Base-by-base conservation (phyloP, 1,139 yeast species). In the Blastobotrys capitulatus region DNA sequence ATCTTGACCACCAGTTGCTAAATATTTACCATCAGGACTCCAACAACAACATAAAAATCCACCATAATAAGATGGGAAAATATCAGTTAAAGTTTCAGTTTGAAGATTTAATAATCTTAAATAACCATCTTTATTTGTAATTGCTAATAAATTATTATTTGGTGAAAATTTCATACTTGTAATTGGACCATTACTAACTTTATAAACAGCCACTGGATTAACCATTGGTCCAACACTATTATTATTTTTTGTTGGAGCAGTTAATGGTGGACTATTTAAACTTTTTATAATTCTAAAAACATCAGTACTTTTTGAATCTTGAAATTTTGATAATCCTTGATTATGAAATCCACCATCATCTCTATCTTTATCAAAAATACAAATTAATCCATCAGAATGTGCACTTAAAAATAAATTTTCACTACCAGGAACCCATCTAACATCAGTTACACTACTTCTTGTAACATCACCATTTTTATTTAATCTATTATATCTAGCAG, bases 101-200 rank as follows among this genome's bases (percentile, higher is more conserved):
- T 65, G 68, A 5, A 81, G 63, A 61, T 83, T 85, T 40, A 86
- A 66, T 27, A 85, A 60, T 44, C 85, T 68, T 15, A 83, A 69
- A 54, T 77, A 76, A 1, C 92, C 95, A 61, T 84, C 90, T 56
- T 79, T 84, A 6, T 82, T 71, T 0, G 85, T 80, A 38, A 83
- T 63, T 0, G 84, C 80, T 18, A 73, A 48, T 6, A 69, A 51
- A 20, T 76, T 57, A 12, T 45, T 20, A 42, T 48, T 35, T 56
- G 81, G 78, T 19, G 86, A 85, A 42, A 72, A 67, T 29, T 71
- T 63, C 13, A 78, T 66, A 18, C 74, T 69, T 1, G 82, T 76
- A 35, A 85, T 73, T 1, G 88, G 78, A 51, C 76, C 75, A 53
- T 77, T 77, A 25, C 86, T 75, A 13, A 84, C 60, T 54, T 81